phyloP scores from a whole-genome alignment of 2,329 filamentous ascomycete species.

The Spiromastix sp. region DNA sequence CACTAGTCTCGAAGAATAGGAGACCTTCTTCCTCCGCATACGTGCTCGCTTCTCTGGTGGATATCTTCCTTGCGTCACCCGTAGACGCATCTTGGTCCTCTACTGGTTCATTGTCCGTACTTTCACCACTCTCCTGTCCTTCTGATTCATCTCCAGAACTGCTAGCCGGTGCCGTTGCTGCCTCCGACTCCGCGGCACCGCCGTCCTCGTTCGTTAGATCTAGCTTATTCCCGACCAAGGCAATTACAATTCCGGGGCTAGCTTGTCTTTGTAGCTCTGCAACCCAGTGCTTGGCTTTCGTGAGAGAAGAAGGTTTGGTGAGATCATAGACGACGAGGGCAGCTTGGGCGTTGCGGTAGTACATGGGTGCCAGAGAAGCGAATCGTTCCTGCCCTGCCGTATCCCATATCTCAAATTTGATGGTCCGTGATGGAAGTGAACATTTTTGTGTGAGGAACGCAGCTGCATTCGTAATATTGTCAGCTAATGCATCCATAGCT shows the following conservation, averaged over 20 bases:
- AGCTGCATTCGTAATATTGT: slow-evolving; percentile 50
- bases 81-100: slow-evolving; percentile 51
- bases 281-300: slow-evolving; percentile 99
- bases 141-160: slow-evolving; percentile 3
- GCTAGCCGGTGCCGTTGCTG: background rate
- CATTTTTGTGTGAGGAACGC: slow-evolving; percentile 99
- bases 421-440: slow-evolving; percentile 78
- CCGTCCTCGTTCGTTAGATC: slow-evolving; percentile 80
- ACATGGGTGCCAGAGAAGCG: slow-evolving; percentile 98
- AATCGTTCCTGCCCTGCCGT: slow-evolving; percentile 97
- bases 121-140: slow-evolving; percentile 30
- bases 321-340: slow-evolving; percentile 99
- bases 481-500: no score
- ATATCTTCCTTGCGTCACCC: slow-evolving; percentile 74
- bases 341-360: slow-evolving; percentile 98
- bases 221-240: slow-evolving; percentile 93
- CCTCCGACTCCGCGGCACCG: background rate
- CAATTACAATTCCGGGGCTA: slow-evolving; percentile 99
- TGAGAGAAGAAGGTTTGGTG: slow-evolving; percentile 77
- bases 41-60: slow-evolving; percentile 78
- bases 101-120: slow-evolving; percentile 34
- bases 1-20: slow-evolving; percentile 95
- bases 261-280: slow-evolving; percentile 98
- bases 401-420: slow-evolving; percentile 93
- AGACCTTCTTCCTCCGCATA: slow-evolving; percentile 93